These are phyloP conservation scores for Penicillium salamii DNA, from an alignment of 495 filamentous ascomycete species.

Conservation along the genomic window DNA sequence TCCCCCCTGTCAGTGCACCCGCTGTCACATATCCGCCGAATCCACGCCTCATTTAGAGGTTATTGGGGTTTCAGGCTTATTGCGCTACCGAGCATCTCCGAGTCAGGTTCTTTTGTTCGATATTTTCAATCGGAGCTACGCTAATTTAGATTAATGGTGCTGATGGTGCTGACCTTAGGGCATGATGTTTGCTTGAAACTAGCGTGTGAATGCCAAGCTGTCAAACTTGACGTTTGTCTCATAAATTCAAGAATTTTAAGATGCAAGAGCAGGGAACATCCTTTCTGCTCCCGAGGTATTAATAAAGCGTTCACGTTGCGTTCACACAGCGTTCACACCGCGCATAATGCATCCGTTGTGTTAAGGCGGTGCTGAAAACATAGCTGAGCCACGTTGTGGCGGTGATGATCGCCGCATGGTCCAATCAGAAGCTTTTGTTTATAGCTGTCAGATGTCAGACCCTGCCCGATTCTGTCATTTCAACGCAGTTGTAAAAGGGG, in stretches of 20 bases:
- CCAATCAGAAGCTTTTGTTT: constrained; percentile 3
- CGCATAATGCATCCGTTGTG: too few relatives aligned
- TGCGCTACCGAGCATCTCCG: constrained; percentile 24
- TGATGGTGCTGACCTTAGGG: not conserved
- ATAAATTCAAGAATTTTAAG: not conserved
- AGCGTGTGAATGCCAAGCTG: constrained; percentile 6
- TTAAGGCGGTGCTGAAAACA: constrained; percentile 3
- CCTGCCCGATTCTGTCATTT: not conserved
- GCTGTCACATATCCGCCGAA: constrained; percentile 20
- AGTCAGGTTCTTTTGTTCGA: constrained; percentile 1
- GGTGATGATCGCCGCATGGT: not conserved
- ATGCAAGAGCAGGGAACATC: not conserved
- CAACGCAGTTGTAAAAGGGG: not conserved
- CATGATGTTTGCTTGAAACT: constrained; percentile 10
- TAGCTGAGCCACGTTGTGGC: constrained; percentile 13
- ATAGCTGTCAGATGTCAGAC: not conserved
- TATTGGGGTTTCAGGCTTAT: constrained; percentile 25
- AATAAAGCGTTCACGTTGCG: not conserved
- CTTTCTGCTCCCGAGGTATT: not conserved
- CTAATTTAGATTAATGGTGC: constrained; percentile 3
- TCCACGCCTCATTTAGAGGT: constrained; percentile 10
- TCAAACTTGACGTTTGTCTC: constrained; percentile 7
- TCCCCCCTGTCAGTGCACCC: constrained; percentile 8
- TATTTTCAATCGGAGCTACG: constrained; percentile 9
- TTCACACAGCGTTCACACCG: not conserved